A percentile compares a stretch with the other conserved stretches of the same genome.
Conservation (phyloP, 495 filamentous ascomycete genomes). For the Lophiotrema nucula region DNA sequence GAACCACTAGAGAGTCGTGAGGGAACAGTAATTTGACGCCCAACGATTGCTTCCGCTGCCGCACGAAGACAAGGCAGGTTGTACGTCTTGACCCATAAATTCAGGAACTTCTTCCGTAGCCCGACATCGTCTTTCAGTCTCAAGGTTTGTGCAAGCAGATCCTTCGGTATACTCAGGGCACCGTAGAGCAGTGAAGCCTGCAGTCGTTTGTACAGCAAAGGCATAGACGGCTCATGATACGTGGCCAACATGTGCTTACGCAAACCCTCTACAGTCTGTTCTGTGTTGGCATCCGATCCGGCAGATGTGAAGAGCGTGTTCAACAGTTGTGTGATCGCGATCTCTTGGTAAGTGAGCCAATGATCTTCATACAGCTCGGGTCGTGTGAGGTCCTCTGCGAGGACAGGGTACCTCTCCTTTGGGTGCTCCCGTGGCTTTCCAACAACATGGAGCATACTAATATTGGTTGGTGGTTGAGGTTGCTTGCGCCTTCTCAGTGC, state of each 20-base stretch:
- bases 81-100: conserved; percentile 60
- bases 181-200: conserved; percentile 65
- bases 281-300: conserved; percentile 15
- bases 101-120: conserved; percentile 55
- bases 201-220: conserved; percentile 56
- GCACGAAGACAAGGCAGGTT: conserved; percentile 50
- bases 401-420: conserved; percentile 50
- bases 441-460: conserved; percentile 23
- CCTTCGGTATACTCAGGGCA: conserved; percentile 57
- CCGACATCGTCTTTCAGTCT: conserved; percentile 61
- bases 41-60: conserved; percentile 61
- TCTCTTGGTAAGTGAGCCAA: conserved; percentile 65
- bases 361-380: conserved; percentile 64
- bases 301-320: conserved; percentile 55
- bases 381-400: conserved; percentile 55
- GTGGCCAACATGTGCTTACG: conserved; percentile 46
- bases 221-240: conserved; percentile 57
- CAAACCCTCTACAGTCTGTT: conserved; percentile 33
- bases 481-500: conserved; percentile 22
- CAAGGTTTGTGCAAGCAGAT: conserved; percentile 46
- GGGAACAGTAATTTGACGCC: conserved; percentile 49
- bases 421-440: conserved; percentile 15
- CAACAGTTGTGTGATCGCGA: conserved; percentile 58
- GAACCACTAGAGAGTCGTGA: conserved; percentile 30
- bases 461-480: conserved; percentile 25